phyloP scores from a whole-genome alignment of 139 green algal genomes.

The Closterium sp. region DNA sequence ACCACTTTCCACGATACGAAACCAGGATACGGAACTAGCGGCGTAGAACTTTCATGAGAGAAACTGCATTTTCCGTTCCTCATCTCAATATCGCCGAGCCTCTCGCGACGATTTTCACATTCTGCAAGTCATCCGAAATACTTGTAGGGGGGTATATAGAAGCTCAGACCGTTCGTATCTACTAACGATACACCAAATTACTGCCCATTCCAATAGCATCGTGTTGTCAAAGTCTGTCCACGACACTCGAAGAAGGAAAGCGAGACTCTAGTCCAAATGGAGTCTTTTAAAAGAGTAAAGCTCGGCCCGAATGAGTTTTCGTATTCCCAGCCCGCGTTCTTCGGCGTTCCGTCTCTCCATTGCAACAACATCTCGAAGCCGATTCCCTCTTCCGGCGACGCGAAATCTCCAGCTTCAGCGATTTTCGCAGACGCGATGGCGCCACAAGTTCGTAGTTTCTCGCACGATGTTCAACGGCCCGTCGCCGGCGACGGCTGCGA shows the following conservation, averaged over 20 bases:
- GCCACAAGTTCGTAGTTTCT: not conserved
- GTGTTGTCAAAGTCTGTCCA: too few relatives aligned
- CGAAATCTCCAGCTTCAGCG: not conserved
- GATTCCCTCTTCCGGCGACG: not conserved
- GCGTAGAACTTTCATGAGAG: too few relatives aligned
- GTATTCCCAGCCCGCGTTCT: not conserved
- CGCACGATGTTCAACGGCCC: not conserved
- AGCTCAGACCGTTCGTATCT: too few relatives aligned
- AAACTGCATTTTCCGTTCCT: too few relatives aligned
- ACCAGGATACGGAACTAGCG: too few relatives aligned
- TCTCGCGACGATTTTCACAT: too few relatives aligned
- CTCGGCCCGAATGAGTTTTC: not conserved
- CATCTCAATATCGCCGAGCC: too few relatives aligned
- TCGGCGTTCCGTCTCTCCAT: not conserved
- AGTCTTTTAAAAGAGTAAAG: not conserved
- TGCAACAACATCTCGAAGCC: not conserved
- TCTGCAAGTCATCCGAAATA: too few relatives aligned
- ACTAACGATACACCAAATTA: too few relatives aligned
- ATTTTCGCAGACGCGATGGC: not conserved
- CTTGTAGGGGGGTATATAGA: too few relatives aligned
- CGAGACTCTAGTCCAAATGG: not conserved
- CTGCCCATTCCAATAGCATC: not conserved
- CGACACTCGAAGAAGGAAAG: not conserved
- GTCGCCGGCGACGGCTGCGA: not conserved
- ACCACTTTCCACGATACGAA: too few relatives aligned